These are phyloP conservation scores for Aspergillus sp. DNA, from an alignment of 2,329 filamentous ascomycete species.

Conservation along the genomic window DNA sequence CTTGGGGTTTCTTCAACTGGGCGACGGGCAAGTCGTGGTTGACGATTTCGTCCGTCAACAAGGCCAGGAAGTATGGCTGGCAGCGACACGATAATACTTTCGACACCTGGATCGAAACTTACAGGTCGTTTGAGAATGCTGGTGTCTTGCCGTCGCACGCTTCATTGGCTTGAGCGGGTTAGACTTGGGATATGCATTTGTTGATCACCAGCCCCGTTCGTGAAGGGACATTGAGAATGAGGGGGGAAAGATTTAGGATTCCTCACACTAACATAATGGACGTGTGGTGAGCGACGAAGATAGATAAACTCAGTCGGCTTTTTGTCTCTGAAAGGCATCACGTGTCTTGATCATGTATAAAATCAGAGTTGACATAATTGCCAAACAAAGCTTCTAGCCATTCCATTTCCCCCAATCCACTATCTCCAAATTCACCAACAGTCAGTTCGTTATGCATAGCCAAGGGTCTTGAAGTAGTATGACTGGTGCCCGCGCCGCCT, in stretches of 20 bases:
- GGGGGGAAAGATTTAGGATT: too few species aligned
- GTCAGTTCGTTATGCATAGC: not conserved
- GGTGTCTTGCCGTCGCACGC: conserved; percentile 19
- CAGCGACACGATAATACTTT: conserved; percentile 20
- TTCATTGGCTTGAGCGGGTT: not conserved
- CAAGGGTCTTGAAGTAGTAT: not conserved
- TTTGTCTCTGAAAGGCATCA: not conserved
- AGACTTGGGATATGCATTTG: not conserved
- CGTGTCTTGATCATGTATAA: not conserved
- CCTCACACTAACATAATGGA: not conserved
- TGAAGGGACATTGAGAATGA: too few species aligned
- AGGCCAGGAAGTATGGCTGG: conserved; percentile 28
- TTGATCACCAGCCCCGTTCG: too few species aligned
- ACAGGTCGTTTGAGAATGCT: conserved; percentile 25
- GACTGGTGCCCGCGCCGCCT: not conserved
- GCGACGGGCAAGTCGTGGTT: conserved; percentile 24
- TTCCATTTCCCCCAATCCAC: not conserved
- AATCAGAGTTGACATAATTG: not conserved
- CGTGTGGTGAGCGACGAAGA: not conserved
- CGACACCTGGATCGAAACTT: conserved; percentile 28
- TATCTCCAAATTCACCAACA: not conserved
- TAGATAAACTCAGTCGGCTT: too few species aligned
- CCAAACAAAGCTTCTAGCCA: conserved; percentile 6
- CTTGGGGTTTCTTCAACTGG: conserved; percentile 30
- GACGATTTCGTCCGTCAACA: conserved; percentile 24